Percentiles rank a stretch among this genome's conserved stretches.
These are phyloP conservation scores for Fonsecaea pedrosoi DNA, from an alignment of 2,329 filamentous ascomycete genomes.

Conservation along the genomic window DNA sequence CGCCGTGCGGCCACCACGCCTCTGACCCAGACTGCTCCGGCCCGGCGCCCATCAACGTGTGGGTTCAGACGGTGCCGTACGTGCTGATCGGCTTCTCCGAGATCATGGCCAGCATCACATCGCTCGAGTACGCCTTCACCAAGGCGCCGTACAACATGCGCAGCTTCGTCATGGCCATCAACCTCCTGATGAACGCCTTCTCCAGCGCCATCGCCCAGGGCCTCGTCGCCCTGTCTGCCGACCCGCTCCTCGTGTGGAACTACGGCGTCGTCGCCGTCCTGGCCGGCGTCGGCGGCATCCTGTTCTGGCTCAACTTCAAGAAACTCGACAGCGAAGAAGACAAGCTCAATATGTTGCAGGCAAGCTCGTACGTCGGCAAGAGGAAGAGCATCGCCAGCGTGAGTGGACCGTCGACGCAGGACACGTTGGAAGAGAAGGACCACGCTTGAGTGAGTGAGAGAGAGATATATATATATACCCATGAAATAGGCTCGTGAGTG, in stretches of 20 bases:
- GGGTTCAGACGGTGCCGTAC: slow-evolving; percentile 45
- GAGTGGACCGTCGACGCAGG: slow-evolving; percentile 1
- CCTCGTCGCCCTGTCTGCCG: slow-evolving; percentile 65
- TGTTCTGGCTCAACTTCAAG: slow-evolving; percentile 73
- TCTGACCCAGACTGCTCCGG: slow-evolving; percentile 56
- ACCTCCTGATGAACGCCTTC: slow-evolving; percentile 74
- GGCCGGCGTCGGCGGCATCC: slow-evolving; percentile 65
- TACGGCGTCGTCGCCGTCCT: slow-evolving; percentile 70
- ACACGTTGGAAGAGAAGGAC: slow-evolving; percentile 10
- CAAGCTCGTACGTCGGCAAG: slow-evolving; percentile 33
- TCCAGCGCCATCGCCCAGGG: slow-evolving; percentile 74
- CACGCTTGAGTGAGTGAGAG: background rate
- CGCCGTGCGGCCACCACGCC: slow-evolving; percentile 66
- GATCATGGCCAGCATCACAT: slow-evolving; percentile 58
- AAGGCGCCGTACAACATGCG: slow-evolving; percentile 83
- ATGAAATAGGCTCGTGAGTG: too few relatives aligned
- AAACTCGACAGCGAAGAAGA: slow-evolving; percentile 73
- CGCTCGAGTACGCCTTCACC: slow-evolving; percentile 77
- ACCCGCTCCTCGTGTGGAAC: slow-evolving; percentile 75
- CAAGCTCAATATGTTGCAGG: slow-evolving; percentile 60
- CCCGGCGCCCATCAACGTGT: slow-evolving; percentile 68
- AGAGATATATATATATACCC: too few relatives aligned
- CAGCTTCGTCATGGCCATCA: slow-evolving; percentile 69
- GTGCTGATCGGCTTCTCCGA: slow-evolving; percentile 42
- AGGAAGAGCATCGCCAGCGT: slow-evolving; percentile 8